These are phyloP conservation scores for Daedaleopsis nitida DNA, from an alignment of 768 basidiomycete genomes.

Conservation along the genomic window DNA sequence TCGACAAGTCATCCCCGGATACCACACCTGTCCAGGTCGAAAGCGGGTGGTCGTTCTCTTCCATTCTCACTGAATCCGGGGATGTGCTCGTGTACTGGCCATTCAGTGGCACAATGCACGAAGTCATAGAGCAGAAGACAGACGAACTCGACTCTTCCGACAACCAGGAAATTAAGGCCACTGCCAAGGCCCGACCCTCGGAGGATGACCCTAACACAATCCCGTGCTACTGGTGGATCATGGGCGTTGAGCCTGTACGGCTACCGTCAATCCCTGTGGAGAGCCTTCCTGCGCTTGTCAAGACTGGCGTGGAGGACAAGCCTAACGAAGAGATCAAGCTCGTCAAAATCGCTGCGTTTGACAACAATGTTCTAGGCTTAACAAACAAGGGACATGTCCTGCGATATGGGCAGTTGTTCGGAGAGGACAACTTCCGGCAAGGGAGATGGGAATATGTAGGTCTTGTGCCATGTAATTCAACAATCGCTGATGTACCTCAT, in stretches of 20 bases:
- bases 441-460: constrained; percentile 76
- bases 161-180: constrained; percentile 21
- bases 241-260: constrained; percentile 52
- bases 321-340: constrained; percentile 45
- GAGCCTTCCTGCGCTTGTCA: constrained; percentile 50
- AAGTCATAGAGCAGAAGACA: constrained; percentile 40
- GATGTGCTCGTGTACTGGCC: constrained; percentile 81
- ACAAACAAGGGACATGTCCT: constrained; percentile 81
- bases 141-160: constrained; percentile 48
- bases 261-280: constrained; percentile 58
- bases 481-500: background rate
- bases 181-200: constrained; percentile 22
- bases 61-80: constrained; percentile 70
- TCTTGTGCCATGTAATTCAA: background rate
- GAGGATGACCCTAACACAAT: constrained; percentile 44
- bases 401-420: constrained; percentile 52
- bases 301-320: constrained; percentile 30
- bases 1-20: constrained; percentile 45
- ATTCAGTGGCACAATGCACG: constrained; percentile 44
- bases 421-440: constrained; percentile 38
- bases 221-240: constrained; percentile 62
- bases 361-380: constrained; percentile 72
- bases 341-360: constrained; percentile 80
- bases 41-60: constrained; percentile 83
- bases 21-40: constrained; percentile 63